Evolutionary conservation across 75 land plant species (phyloP).

Genomic region (Sequoiadendron giganteum): DNA sequence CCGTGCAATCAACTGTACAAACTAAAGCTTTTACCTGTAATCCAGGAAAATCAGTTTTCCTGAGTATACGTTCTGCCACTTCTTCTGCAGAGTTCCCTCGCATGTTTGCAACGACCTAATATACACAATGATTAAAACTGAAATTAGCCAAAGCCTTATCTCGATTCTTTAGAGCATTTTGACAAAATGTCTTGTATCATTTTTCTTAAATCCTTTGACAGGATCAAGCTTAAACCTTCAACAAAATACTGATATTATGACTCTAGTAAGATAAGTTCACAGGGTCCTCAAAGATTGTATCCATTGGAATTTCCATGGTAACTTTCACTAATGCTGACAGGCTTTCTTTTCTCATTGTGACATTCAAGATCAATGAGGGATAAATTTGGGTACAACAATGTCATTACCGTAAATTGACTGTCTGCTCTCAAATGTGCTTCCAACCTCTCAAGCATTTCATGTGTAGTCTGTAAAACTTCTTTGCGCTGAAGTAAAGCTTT

Average conservation of each 20-base stretch:
- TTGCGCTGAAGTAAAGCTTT: constrained; percentile 55
- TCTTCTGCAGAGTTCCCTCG: constrained; percentile 81
- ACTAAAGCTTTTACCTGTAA: constrained; percentile 62
- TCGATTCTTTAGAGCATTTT: background rate
- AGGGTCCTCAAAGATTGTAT: background rate
- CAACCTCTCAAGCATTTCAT: constrained; percentile 91
- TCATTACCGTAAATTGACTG: constrained; percentile 73
- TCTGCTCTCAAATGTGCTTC: constrained; percentile 90
- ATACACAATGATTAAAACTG: background rate
- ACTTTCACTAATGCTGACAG: background rate
- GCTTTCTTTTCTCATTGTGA: background rate
- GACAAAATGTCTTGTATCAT: background rate
- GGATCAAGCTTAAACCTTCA: background rate
- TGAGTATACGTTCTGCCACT: constrained; percentile 72
- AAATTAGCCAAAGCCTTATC: background rate
- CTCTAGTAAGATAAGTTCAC: background rate
- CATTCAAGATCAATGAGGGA: background rate
- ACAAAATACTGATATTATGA: background rate
- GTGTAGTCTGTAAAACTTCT: constrained; percentile 70
- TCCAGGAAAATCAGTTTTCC: constrained; percentile 63
- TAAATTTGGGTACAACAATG: background rate
- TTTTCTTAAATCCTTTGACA: background rate
- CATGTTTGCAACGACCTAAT: constrained; percentile 91
- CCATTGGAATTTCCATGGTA: background rate
- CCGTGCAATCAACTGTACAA: background rate